Percentiles rank a stretch among this genome's conserved stretches.
Evolutionary conservation across 2,329 filamentous ascomycete genomes (phyloP).

Genomic region (Emmonsia crescens): DNA sequence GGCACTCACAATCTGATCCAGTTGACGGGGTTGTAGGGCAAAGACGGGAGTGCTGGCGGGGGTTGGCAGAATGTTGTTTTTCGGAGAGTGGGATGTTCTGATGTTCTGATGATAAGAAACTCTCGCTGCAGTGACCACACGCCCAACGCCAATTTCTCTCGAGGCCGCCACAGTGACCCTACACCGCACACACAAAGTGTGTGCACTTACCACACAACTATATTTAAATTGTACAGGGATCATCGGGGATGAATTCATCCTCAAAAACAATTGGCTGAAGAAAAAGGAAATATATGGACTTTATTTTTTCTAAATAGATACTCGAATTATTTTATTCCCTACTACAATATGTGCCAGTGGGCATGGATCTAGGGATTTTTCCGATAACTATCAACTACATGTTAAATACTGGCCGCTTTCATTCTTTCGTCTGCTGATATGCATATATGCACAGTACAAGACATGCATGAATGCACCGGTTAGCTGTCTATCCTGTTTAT

Average conservation of each 20-base stretch:
- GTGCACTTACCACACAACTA: background rate
- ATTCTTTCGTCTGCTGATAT: too few species aligned
- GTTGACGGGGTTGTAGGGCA: background rate
- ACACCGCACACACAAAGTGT: background rate
- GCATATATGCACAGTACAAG: too few species aligned
- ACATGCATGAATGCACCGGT: too few species aligned
- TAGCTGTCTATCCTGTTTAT: too few species aligned
- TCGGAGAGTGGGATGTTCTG: background rate
- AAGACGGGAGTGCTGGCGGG: background rate
- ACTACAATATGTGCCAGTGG: too few species aligned
- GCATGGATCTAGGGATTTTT: too few species aligned
- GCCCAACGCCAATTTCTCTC: background rate
- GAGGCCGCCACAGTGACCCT: background rate
- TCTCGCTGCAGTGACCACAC: background rate
- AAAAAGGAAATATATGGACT: background rate
- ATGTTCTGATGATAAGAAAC: background rate
- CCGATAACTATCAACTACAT: too few species aligned
- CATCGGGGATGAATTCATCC: background rate
- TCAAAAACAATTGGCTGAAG: background rate
- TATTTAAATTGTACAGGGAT: background rate
- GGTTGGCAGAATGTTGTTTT: background rate
- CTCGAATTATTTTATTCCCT: background rate
- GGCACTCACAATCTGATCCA: background rate
- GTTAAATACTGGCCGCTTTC: too few species aligned
- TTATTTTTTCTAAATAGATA: background rate